A percentile compares a stretch with the other conserved stretches of the same genome.
These are phyloP conservation scores for Chaetothyriales sp. DNA, from an alignment of 2,329 filamentous ascomycete species.

Conservation along the genomic window DNA sequence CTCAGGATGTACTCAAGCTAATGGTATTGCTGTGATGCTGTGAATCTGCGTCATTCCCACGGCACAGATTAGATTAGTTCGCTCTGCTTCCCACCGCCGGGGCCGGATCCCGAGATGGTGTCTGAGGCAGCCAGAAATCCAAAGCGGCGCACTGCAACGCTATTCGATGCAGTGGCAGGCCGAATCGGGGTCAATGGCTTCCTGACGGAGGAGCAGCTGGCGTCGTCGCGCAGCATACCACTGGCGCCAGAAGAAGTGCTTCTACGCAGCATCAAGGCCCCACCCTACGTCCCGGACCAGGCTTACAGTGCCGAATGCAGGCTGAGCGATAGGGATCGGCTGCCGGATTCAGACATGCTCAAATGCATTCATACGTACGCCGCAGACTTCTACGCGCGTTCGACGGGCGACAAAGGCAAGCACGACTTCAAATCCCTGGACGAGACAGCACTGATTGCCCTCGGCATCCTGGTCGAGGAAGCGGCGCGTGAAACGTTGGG, in stretches of 20 bases:
- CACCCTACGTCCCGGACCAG: conserved; percentile 39
- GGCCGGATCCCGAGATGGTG: not conserved
- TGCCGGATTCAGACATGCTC: conserved; percentile 45
- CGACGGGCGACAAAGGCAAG: conserved; percentile 22
- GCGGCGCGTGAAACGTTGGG: conserved; percentile 38
- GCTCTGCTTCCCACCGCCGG: not conserved
- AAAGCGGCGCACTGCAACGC: conserved; percentile 23
- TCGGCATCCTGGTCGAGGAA: conserved; percentile 50
- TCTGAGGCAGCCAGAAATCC: not conserved
- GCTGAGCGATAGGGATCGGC: conserved; percentile 18
- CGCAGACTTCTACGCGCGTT: conserved; percentile 40
- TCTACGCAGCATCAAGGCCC: conserved; percentile 35
- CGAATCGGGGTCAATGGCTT: conserved; percentile 32
- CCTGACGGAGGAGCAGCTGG: conserved; percentile 12
- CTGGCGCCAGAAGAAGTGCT: conserved; percentile 46
- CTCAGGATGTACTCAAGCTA: not conserved
- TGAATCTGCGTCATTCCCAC: not conserved
- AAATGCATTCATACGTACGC: conserved; percentile 44
- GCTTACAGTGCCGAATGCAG: conserved; percentile 37
- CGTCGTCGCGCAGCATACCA: conserved; percentile 19
- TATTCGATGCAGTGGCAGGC: conserved; percentile 48
- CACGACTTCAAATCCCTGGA: conserved; percentile 42
- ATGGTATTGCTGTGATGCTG: not conserved
- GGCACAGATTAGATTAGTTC: not conserved
- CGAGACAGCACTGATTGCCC: conserved; percentile 47